Percentiles rank a stretch among this genome's conserved stretches.
Evolutionary conservation across 257 asterid species (phyloP).

Genomic region (Scutellaria galericulata): DNA sequence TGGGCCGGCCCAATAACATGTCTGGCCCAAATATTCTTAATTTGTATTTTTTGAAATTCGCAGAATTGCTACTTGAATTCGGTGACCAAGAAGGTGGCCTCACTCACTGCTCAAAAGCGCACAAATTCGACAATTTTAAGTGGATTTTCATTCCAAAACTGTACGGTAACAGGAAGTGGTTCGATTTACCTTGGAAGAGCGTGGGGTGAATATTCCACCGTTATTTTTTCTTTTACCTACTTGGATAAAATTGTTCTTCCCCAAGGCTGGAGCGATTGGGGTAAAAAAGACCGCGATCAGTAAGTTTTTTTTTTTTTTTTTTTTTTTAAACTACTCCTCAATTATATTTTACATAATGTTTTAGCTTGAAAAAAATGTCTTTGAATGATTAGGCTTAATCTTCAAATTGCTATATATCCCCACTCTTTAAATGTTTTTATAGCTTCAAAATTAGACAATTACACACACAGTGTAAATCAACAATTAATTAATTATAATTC

Average conservation of each 20-base stretch:
- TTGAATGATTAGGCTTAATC: too few species aligned
- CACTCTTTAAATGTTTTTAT: too few species aligned
- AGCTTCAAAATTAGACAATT: too few species aligned
- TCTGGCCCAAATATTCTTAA: too few species aligned
- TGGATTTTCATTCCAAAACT: slow-evolving; percentile 62
- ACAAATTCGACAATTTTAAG: slow-evolving; percentile 48
- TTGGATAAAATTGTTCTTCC: slow-evolving; percentile 57
- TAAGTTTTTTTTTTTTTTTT: slow-evolving; percentile 25
- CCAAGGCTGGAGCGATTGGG: slow-evolving; percentile 69
- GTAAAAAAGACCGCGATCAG: slow-evolving; percentile 45
- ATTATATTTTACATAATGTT: too few species aligned
- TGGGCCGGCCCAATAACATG: too few species aligned
- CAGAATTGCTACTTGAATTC: slow-evolving; percentile 65
- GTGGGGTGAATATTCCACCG: slow-evolving; percentile 66
- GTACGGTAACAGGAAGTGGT: slow-evolving; percentile 52
- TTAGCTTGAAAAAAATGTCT: too few species aligned
- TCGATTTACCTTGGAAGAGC: slow-evolving; percentile 59
- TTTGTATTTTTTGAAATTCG: neutral
- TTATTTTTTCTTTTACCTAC: slow-evolving; percentile 53
- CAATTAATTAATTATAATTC: too few species aligned
- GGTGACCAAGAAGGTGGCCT: slow-evolving; percentile 59
- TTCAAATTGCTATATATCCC: too few species aligned
- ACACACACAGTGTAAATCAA: too few species aligned
- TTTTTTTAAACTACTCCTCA: too few species aligned
- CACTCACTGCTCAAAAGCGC: slow-evolving; percentile 65